Evolutionary conservation across 2,329 filamentous ascomycete species (phyloP).

Genomic region (Aspergillus japonicus): DNA sequence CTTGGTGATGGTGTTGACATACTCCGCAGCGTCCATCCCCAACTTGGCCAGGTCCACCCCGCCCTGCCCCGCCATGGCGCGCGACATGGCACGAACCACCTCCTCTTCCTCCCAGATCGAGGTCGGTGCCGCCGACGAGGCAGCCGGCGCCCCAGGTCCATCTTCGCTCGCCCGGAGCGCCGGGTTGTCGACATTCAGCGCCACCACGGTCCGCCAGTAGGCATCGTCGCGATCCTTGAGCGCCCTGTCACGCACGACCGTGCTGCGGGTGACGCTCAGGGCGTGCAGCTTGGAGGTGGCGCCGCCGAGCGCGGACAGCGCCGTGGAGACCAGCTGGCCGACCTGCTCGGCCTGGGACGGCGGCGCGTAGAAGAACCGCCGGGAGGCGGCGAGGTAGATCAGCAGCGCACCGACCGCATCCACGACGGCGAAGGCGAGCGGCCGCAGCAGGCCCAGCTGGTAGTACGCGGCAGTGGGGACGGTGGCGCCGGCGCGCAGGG

Average conservation of each 20-base stretch:
- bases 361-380: constrained; percentile 69
- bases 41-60: constrained; percentile 43
- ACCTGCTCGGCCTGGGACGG: constrained; percentile 65
- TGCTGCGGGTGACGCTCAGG: constrained; percentile 75
- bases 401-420: constrained; percentile 64
- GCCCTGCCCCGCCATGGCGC: constrained; percentile 69
- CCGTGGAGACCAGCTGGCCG: constrained; percentile 50
- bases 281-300: constrained; percentile 68
- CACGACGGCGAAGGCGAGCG: constrained; percentile 61
- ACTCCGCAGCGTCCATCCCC: constrained; percentile 43
- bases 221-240: constrained; percentile 64
- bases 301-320: constrained; percentile 57
- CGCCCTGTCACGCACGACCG: constrained; percentile 68
- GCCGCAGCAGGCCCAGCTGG: constrained; percentile 59
- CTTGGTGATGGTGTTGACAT: constrained; percentile 44
- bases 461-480: constrained; percentile 48
- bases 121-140: constrained; percentile 28
- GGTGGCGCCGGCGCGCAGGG: constrained; percentile 61
- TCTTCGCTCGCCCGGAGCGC: constrained; percentile 36
- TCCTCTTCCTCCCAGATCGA: constrained; percentile 69
- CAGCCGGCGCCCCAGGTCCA: constrained; percentile 64
- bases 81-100: constrained; percentile 63
- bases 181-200: constrained; percentile 47
- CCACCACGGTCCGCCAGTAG: constrained; percentile 66
- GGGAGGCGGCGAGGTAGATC: constrained; percentile 75